Evolutionary conservation across 192 early-diverging fungal species (phyloP).

Genomic region (Mortierella alpina): DNA sequence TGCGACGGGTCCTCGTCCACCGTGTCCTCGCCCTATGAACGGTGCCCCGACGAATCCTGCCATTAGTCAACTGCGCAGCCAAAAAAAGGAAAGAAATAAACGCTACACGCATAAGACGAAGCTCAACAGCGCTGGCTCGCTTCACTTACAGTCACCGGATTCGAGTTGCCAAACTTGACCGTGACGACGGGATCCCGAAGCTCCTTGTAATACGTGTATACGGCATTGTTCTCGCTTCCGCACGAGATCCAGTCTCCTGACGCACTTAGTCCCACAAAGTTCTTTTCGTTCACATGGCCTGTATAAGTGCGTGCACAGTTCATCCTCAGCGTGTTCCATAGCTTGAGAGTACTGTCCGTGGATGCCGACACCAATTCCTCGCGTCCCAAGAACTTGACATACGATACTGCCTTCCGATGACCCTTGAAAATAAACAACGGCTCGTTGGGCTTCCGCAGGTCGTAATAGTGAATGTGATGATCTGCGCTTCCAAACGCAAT

Average conservation of each 20-base stretch:
- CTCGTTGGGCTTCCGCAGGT: constrained; percentile 77
- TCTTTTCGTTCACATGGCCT: constrained; percentile 94
- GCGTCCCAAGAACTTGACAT: constrained; percentile 85
- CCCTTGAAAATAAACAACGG: constrained; percentile 84
- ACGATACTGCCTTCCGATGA: constrained; percentile 94
- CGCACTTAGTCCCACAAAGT: constrained; percentile 94
- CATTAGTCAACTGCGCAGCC: neutral
- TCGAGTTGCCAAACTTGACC: constrained; percentile 81
- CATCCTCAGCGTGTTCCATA: constrained; percentile 75
- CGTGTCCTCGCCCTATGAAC: constrained; percentile 64
- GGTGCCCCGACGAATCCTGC: neutral
- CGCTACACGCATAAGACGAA: neutral
- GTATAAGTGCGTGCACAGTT: constrained; percentile 76
- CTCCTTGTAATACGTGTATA: constrained; percentile 86
- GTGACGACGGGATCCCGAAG: constrained; percentile 79
- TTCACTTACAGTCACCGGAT: constrained; percentile 73
- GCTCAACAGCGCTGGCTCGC: too few species aligned
- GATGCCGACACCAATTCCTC: constrained; percentile 90
- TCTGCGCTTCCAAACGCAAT: constrained; percentile 93
- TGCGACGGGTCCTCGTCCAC: constrained; percentile 69
- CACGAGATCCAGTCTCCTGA: constrained; percentile 90
- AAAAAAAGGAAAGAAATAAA: constrained; percentile 7
- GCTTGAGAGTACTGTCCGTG: constrained; percentile 90
- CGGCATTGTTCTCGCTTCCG: constrained; percentile 93
- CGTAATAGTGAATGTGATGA: constrained; percentile 93